phyloP scores from a whole-genome alignment of 805 yeast species.

The Yarrowia sp. region DNA sequence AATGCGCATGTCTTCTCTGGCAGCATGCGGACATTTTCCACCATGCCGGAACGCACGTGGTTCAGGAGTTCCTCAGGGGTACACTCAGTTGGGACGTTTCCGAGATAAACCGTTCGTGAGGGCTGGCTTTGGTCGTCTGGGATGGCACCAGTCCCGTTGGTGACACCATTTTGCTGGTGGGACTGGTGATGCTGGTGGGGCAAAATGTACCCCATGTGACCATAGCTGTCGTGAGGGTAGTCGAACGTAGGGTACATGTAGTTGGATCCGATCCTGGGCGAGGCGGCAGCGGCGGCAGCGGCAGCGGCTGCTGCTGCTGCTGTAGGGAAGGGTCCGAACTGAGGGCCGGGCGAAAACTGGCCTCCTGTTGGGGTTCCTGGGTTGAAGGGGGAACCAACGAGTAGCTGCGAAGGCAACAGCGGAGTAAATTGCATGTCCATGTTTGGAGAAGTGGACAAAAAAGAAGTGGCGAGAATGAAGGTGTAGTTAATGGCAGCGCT shows the following conservation, averaged over 20 bases:
- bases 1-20: conserved; percentile 90
- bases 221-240: conserved; percentile 21
- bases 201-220: conserved; percentile 39
- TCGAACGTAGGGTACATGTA: conserved; percentile 30
- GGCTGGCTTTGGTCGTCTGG: conserved; percentile 22
- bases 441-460: conserved; percentile 43
- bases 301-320: conserved; percentile 41
- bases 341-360: conserved; percentile 44
- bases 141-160: conserved; percentile 32
- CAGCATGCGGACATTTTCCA: conserved; percentile 75
- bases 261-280: conserved; percentile 33
- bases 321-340: conserved; percentile 36
- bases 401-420: conserved; percentile 50
- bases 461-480: conserved; percentile 4
- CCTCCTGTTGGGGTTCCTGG: conserved; percentile 50
- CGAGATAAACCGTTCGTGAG: conserved; percentile 83
- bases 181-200: conserved; percentile 40
- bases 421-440: conserved; percentile 49
- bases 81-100: conserved; percentile 83
- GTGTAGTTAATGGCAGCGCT: background rate
- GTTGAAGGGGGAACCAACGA: conserved; percentile 51
- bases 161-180: conserved; percentile 36
- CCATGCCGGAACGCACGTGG: conserved; percentile 88
- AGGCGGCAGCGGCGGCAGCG: conserved; percentile 36
- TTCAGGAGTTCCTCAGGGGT: conserved; percentile 83